Evolutionary conservation across 2,329 filamentous ascomycete species (phyloP).

Genomic region (Sphaerulina vaccinii): DNA sequence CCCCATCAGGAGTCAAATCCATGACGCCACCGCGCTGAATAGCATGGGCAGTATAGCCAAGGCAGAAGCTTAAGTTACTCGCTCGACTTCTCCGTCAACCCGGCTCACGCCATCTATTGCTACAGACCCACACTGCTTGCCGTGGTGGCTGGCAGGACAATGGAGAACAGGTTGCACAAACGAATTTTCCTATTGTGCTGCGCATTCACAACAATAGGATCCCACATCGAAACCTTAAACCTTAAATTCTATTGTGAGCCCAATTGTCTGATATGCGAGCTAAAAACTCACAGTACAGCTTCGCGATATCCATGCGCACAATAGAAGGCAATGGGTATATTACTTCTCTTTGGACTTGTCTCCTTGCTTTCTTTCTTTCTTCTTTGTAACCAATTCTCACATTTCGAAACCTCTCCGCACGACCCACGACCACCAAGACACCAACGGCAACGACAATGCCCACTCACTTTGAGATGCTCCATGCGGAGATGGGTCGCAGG

Average conservation of each 20-base stretch:
- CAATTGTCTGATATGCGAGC: neutral
- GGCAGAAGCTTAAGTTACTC: too few relatives aligned
- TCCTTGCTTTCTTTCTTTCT: neutral
- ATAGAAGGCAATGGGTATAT: neutral
- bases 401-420: neutral
- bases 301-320: neutral
- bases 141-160: neutral
- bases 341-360: neutral
- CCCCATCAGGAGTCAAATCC: too few relatives aligned
- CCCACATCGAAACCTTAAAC: neutral
- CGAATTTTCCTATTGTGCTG: neutral
- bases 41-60: too few relatives aligned
- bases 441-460: too few relatives aligned
- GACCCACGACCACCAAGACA: too few relatives aligned
- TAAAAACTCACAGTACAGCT: neutral
- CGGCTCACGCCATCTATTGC: neutral
- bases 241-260: neutral
- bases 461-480: too few relatives aligned
- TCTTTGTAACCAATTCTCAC: neutral
- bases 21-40: too few relatives aligned
- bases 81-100: neutral
- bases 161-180: neutral
- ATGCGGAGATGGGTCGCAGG: too few relatives aligned
- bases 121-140: neutral
- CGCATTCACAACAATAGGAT: neutral